Conservation (phyloP, 2,329 filamentous ascomycete genomes). For the Parascedosporium putredinis region DNA sequence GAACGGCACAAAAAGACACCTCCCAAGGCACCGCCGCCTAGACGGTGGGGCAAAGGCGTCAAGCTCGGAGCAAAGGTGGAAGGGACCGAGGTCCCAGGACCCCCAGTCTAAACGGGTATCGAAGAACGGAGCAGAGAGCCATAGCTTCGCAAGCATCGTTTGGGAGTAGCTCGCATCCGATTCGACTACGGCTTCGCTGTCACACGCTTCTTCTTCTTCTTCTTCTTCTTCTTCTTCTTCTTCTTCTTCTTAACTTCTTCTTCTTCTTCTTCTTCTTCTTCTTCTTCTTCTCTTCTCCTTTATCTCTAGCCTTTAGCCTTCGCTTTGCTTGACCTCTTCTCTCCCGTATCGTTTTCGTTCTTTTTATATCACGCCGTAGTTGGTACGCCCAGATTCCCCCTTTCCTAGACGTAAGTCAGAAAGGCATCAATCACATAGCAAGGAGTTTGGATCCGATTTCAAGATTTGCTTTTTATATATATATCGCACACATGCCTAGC, state of each 20-base stretch:
- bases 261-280: too few species aligned
- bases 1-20: constrained; percentile 27
- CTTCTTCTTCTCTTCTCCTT: not conserved
- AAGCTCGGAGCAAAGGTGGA: not conserved
- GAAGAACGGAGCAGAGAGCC: too few species aligned
- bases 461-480: too few species aligned
- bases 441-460: constrained; percentile 2
- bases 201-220: not conserved
- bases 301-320: not conserved
- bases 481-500: too few species aligned
- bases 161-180: not conserved
- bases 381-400: too few species aligned
- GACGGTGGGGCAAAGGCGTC: constrained; percentile 27
- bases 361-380: too few species aligned
- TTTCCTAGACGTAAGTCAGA: not conserved
- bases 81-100: constrained; percentile 3
- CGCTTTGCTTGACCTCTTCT: not conserved
- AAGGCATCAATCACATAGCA: not conserved
- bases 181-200: not conserved
- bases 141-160: too few species aligned
- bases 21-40: constrained; percentile 35
- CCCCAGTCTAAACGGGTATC: not conserved
- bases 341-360: not conserved
- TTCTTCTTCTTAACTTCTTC: too few species aligned
- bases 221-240: not conserved